Conservation (phyloP, 129 eudicot genomes). For the Arctium minus region DNA sequence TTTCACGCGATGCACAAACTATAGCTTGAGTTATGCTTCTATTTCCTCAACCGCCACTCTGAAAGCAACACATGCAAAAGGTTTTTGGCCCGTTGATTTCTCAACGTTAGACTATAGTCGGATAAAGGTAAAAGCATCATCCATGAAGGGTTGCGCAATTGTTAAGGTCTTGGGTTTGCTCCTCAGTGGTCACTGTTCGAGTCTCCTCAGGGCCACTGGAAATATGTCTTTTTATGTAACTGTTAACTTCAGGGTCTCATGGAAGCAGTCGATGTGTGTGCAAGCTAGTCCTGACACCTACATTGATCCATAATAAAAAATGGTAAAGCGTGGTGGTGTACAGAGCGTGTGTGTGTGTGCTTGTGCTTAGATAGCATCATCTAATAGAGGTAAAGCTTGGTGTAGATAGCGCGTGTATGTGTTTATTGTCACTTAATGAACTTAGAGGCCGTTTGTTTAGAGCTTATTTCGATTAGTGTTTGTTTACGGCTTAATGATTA, state of each 20-base stretch:
- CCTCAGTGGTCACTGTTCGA: neutral
- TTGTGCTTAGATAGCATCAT: neutral
- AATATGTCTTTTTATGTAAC: too few species aligned
- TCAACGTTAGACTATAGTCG: neutral
- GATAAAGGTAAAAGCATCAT: neutral
- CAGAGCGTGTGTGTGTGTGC: neutral
- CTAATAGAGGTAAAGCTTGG: neutral
- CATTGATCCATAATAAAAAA: neutral
- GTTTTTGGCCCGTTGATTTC: neutral
- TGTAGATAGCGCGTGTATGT: neutral
- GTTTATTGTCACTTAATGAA: too few species aligned
- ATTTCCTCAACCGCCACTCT: neutral
- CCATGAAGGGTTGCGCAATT: neutral
- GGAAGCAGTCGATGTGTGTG: neutral
- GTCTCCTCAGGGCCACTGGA: too few species aligned
- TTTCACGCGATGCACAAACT: neutral
- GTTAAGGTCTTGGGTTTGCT: neutral
- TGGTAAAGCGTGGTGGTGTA: neutral
- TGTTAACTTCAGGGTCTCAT: neutral
- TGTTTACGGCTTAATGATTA: too few species aligned
- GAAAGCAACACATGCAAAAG: neutral
- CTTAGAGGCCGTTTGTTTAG: too few species aligned
- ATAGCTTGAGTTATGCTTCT: neutral
- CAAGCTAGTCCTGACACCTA: neutral
- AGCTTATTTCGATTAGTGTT: too few species aligned